Base-by-base conservation (phyloP, 176 grass and related monocot genomes). In the Oryza meridionalis region DNA sequence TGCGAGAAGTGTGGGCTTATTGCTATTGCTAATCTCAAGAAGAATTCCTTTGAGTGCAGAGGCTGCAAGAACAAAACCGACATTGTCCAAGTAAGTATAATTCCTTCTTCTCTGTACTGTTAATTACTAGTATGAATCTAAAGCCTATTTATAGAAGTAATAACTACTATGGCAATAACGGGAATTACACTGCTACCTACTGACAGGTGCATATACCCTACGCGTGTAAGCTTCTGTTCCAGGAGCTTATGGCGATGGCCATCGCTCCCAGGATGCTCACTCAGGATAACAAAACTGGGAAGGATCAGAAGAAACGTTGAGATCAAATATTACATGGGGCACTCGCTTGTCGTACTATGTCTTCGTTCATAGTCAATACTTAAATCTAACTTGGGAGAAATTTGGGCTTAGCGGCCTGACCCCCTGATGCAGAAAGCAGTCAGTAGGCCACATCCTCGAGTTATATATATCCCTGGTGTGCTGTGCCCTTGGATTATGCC, bases 1-100 rank as follows among this genome's bases (percentile, higher is more conserved):
- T 99, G 97, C 69, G 97, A 96, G 90, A 99, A 94, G 80, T 99
- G 96, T 63, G 96, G 96, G 10, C 84, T 99, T 51, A 84, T 99
- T 75, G 93, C 96, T 14, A 99, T 99, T 77, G 96, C 96, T 15
- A 99, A 99, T 84, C 91, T 99, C 69, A 99, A 99, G 86, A 99
- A 99, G 76, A 93, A 91, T 79, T 99, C 96, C 17, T 99, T 99
- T 0, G 91, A 94, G 76, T 99, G 97, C 75, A 86, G 93, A 82
- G 93, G 93, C 32, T 99, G 96, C 89, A 99, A 99, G 91, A 99
- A 99, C 79, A 99, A 92, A 76, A 99, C 97, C 13, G 93, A 99
- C 75, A 96, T 99, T 90, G 91, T 99, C 77, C 97, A 96, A 81
- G 97, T 92, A 89, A 78, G 89, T 71, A 68, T 46, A 58, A 24